Conservation (phyloP, 2,329 filamentous ascomycete species). For the Fusarium sp. region DNA sequence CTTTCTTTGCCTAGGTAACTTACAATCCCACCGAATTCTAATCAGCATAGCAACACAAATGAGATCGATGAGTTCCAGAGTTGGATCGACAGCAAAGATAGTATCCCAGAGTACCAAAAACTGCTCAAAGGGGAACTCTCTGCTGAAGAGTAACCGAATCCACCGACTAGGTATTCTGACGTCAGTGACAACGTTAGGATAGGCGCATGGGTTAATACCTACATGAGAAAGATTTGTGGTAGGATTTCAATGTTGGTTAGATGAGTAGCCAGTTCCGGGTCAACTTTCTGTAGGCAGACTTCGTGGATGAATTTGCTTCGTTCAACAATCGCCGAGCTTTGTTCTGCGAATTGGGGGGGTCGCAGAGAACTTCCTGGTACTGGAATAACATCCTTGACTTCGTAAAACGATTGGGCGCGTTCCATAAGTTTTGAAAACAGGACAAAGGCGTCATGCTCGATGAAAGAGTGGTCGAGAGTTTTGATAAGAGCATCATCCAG, state of each 20-base stretch:
- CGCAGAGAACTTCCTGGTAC: constrained; percentile 22
- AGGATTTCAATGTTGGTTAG: constrained; percentile 84
- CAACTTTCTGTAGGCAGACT: constrained; percentile 76
- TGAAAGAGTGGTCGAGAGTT: constrained; percentile 74
- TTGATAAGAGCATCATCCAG: constrained; percentile 66
- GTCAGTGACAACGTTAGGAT: not conserved
- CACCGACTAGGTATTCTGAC: constrained; percentile 70
- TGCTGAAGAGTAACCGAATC: constrained; percentile 90
- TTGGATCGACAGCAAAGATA: constrained; percentile 85
- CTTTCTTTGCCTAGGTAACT: constrained; percentile 44
- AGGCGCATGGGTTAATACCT: constrained; percentile 40
- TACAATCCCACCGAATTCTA: constrained; percentile 87
- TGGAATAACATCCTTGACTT: constrained; percentile 56
- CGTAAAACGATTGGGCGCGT: constrained; percentile 85
- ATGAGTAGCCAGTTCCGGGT: constrained; percentile 84
- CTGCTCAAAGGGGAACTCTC: constrained; percentile 90
- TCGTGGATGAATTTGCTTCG: constrained; percentile 90
- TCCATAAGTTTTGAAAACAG: constrained; percentile 91
- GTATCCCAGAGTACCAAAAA: constrained; percentile 88
- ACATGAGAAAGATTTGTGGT: constrained; percentile 98
- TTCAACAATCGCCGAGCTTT: constrained; percentile 73
- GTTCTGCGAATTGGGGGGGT: constrained; percentile 40
- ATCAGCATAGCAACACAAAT: constrained; percentile 96
- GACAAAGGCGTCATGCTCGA: constrained; percentile 91
- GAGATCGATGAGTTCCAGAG: constrained; percentile 81